Evolutionary conservation across 2,329 filamentous ascomycete species (phyloP), one percentile per base, ranked within the genome.

Genomic region (Trichoderma breve): DNA sequence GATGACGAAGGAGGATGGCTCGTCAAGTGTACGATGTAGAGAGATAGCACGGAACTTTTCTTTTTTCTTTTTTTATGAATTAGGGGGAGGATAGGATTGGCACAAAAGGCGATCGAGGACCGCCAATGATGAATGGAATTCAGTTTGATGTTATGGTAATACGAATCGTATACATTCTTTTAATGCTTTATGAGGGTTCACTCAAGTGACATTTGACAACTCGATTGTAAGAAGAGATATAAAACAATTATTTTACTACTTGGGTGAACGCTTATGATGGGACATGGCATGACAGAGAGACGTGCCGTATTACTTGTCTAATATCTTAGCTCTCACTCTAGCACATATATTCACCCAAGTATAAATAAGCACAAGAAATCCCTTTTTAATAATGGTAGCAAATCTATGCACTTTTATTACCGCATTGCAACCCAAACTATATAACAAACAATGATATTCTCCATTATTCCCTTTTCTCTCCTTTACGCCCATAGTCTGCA

Each of bases 401-500:
- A 36, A 57, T 67, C 34, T 67, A 58, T 39, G 64, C 64, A 65
- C 39, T 65, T 70, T 62, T 70, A 70, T 70, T 70, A 70, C 57
- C 36, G 21, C 14, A 47, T 61, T 62, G 30, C 66, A 21, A 60
- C 57, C 36, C 15, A 61, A 69, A 69, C 36, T 69, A 69, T 26
- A 28, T 51, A 51, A 51, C n/a, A 51, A 51, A 24, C n/a, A 61
- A 34, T 24, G 11, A 21, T 26, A 32, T 32, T 36, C 34, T 15
- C 26, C 12, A 39, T 18, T n/a, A 58, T 68, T 12, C 53, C 34
- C 1, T 68, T n/a, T 36, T 12, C 21, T 12, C 26, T 30, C 24
- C 6, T 30, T 79, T 81, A 92, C 80, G 90, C 93, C 95, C 95
- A 99, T 80, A 99, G 83, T 78, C 95, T 90, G 82, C 94, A 93